Evolutionary conservation across 257 asterid species (phyloP), one percentile per base, ranked within the genome.

Genomic region (Solanum sitiens): DNA sequence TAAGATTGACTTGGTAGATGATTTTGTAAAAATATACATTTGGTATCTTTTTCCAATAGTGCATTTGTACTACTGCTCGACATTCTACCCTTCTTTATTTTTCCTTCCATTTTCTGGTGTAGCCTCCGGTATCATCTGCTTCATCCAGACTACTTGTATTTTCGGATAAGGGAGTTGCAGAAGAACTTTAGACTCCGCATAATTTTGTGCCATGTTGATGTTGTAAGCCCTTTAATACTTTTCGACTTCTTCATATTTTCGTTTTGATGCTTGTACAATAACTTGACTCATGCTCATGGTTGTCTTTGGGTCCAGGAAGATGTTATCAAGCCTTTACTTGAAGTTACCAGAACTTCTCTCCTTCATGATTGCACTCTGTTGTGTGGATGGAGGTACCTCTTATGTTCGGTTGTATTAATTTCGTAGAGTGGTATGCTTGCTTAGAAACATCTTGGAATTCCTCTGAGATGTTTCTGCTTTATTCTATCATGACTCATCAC

Each of bases 291-390:
- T 63, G 67, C 53, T 73, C 30, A 45, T 82, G 82, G 42, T 88
- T 59, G 84, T 70, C 68, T 74, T 89, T 87, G 90, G 89, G 88
- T 84, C 86, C 96, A 97, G 98, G 98, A 95, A 95, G 99, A 97
- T 91, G 99, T 95, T 74, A 93, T 93, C 70, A 96, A 97, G 87
- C 99, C 99, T 25, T 91, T 97, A 89, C 99, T 93, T 88, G 98
- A 97, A 93, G 98, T 97, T 92, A 97, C 99, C 47, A 94, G 93
- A 93, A 96, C 99, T 37, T 95, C 98, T 85, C 92, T 97, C 88
- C 99, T 96, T 90, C 99, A 97, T 88, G 98, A 97, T 90, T 97
- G 99, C 93, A 95, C 98, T 83, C 98, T 96, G 91, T 92, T 97
- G 86, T 97, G 99, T 87, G 98, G 91, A 87, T 97, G 98, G 98